Evolutionary conservation across 441 rosid genomes (phyloP).

Genomic region (Adansonia grandidieri): DNA sequence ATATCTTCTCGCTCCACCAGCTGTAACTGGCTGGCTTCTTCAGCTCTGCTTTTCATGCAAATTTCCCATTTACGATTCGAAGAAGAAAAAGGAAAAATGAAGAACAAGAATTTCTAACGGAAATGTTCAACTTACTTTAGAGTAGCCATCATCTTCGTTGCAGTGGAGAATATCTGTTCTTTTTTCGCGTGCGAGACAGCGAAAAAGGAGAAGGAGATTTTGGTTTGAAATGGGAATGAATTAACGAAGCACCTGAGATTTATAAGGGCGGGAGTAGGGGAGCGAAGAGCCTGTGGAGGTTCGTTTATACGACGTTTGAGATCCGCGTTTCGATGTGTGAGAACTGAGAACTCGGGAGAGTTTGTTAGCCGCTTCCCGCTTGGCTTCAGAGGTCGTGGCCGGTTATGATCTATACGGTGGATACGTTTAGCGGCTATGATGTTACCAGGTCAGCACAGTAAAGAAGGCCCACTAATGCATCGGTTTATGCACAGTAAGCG

Average conservation of each 20-base stretch:
- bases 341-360: too few relatives aligned
- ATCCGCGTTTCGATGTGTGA: conserved; percentile 1
- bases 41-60: conserved; percentile 55
- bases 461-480: neutral
- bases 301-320: conserved; percentile 1
- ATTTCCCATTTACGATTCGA: conserved; percentile 4
- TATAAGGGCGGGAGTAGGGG: conserved; percentile 49
- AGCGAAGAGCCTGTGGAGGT: neutral
- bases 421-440: neutral
- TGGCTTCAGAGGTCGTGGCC: neutral
- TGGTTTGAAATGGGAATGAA: conserved; percentile 25
- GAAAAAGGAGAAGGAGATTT: conserved; percentile 21
- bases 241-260: neutral
- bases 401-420: neutral
- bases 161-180: conserved; percentile 20
- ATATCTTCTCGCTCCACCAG: conserved; percentile 82
- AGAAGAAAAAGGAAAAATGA: conserved; percentile 9
- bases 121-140: conserved; percentile 56
- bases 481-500: too few relatives aligned
- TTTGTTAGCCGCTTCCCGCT: neutral
- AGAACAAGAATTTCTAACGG: neutral
- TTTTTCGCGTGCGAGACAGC: neutral
- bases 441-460: conserved; percentile 3
- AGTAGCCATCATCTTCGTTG: conserved; percentile 64
- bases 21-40: conserved; percentile 82